Percentiles rank a stretch among this genome's conserved stretches.
Evolutionary conservation across 2,329 filamentous ascomycete species (phyloP).

Genomic region (Penicillium sp.): DNA sequence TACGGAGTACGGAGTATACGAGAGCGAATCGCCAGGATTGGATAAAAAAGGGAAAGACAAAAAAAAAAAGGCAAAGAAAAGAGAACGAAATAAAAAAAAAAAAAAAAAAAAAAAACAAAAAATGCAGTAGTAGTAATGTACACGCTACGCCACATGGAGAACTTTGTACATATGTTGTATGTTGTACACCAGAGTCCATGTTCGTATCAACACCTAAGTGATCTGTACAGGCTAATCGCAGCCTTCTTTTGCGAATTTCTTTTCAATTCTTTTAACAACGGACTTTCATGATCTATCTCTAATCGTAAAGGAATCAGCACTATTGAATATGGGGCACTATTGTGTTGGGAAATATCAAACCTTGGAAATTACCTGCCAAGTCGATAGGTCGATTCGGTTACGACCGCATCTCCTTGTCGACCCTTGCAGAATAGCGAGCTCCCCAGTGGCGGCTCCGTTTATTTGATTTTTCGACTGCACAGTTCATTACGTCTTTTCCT

Average conservation of each 20-base stretch:
- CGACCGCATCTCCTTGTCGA: constrained; percentile 3
- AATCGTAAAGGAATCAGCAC: neutral
- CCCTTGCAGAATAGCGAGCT: constrained; percentile 7
- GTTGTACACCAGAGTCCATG: no score
- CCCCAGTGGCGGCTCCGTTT: neutral
- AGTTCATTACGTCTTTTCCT: no score
- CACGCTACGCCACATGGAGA: neutral
- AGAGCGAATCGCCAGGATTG: neutral
- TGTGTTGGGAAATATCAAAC: neutral
- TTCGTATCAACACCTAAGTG: no score
- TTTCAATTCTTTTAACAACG: no score
- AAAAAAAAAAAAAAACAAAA: neutral
- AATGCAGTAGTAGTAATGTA: neutral
- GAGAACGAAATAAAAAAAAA: no score
- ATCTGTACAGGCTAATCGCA: no score
- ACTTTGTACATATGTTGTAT: no score
- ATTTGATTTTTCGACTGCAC: no score
- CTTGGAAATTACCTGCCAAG: neutral
- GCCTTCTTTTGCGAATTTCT: no score
- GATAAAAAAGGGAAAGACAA: neutral
- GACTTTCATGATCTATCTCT: neutral
- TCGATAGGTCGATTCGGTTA: constrained; percentile 8
- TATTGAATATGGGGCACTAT: neutral
- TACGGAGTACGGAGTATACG: neutral
- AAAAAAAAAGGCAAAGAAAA: neutral